Percentiles rank a stretch among this genome's conserved stretches.
phyloP scores from a whole-genome alignment of 495 filamentous ascomycete genomes.

The Xylaria palmicola region DNA sequence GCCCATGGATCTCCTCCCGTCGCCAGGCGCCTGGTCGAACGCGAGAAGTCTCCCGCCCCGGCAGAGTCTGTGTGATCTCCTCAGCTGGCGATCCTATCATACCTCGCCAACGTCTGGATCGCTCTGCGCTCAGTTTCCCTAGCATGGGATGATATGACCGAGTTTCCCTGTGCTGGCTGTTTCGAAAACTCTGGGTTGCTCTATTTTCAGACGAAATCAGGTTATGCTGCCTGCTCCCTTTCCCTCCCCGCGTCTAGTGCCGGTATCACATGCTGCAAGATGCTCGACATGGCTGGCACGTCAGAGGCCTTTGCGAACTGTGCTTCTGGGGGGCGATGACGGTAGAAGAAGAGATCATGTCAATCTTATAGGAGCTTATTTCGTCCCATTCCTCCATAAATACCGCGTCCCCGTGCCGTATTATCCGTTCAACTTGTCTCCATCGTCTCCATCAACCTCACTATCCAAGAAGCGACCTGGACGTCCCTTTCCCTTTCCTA shows the following conservation, averaged over 20 bases:
- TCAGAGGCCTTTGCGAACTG: background rate
- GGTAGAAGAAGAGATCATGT: conserved; percentile 13
- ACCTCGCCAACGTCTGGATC: conserved; percentile 1
- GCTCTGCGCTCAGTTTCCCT: conserved; percentile 18
- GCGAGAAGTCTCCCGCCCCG: conserved; percentile 6
- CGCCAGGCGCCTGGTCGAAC: background rate
- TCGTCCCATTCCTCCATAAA: conserved; percentile 29
- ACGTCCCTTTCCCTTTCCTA: conserved; percentile 11
- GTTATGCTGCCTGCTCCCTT: background rate
- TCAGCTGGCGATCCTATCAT: conserved; percentile 17
- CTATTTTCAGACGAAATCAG: background rate
- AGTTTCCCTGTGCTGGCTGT: background rate
- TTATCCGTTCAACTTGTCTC: conserved; percentile 14
- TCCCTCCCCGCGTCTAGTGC: too few species aligned
- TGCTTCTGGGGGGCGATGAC: background rate
- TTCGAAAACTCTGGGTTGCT: background rate
- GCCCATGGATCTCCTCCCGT: background rate
- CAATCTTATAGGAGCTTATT: conserved; percentile 17
- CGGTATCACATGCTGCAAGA: background rate
- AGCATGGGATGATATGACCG: conserved; percentile 10
- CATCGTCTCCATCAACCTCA: conserved; percentile 28
- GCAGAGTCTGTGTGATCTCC: conserved; percentile 25
- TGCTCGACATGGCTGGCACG: background rate
- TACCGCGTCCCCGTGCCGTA: conserved; percentile 18
- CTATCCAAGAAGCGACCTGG: conserved; percentile 16